Conservation (phyloP, 164 flowering plant species). For the Malania oleifera region DNA sequence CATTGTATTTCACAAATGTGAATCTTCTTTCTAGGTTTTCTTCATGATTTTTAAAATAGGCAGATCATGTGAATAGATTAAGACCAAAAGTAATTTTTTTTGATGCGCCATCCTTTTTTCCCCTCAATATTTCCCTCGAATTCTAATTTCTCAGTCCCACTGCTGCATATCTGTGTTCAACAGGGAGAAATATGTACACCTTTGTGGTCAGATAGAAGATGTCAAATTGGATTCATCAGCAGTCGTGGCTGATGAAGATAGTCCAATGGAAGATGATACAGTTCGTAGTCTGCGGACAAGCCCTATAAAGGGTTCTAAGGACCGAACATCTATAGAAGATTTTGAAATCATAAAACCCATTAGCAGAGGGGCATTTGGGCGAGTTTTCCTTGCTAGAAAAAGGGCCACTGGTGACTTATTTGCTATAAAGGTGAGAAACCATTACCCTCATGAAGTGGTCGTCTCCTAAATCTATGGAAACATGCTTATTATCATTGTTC, state of each 20-base stretch:
- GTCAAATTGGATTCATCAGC: conserved; percentile 56
- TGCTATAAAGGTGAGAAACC: conserved; percentile 79
- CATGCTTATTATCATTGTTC: no score
- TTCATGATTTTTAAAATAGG: no score
- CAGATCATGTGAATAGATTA: no score
- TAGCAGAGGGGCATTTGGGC: conserved; percentile 97
- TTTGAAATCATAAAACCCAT: conserved; percentile 96
- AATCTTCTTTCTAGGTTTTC: not conserved
- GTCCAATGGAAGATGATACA: conserved; percentile 67
- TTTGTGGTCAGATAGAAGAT: conserved; percentile 86
- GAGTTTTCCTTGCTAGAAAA: conserved; percentile 94
- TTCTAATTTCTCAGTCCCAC: conserved; percentile 11
- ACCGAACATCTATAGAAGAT: conserved; percentile 92
- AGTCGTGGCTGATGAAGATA: conserved; percentile 65
- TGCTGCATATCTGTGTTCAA: conserved; percentile 10
- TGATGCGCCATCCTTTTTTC: not conserved
- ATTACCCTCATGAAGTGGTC: not conserved
- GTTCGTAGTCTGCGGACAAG: conserved; percentile 72
- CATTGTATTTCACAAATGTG: not conserved
- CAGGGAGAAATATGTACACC: conserved; percentile 86
- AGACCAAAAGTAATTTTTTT: not conserved
- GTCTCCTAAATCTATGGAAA: not conserved
- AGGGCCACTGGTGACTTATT: conserved; percentile 94
- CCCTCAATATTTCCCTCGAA: no score
- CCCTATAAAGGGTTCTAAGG: conserved; percentile 71